Base-by-base conservation (phyloP, 2,329 filamentous ascomycete species). In the Tothia fuscella region DNA sequence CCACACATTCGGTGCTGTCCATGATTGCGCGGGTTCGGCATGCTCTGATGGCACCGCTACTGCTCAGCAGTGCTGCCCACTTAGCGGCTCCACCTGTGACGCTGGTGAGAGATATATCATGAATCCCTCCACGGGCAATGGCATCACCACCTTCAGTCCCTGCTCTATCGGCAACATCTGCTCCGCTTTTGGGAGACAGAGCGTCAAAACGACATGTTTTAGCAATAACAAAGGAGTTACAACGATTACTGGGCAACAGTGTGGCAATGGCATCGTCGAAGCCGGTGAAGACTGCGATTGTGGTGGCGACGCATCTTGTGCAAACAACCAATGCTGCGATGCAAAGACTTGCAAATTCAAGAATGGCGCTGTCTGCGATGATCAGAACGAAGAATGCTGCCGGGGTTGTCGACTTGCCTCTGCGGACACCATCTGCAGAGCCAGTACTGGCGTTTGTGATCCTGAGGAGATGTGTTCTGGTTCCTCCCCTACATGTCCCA, bases 181-280 rank as follows among this genome's bases (percentile, higher is more conserved):
- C 65, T 83, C 82, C 5, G 87, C 85, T 22, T 70, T 98, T 48
- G 77, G 74, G 40, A 74, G 80, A 45, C 81, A 82, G 53, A 82
- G 78, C 47, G 80, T 93, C 58, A 81, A 83, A 47, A 78, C 77
- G 0, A 63, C 56, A 20, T 98, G 91, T 59, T 67, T 98, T 32
- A 80, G 77, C n/a, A 79, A 84, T 59, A 98, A 98, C 67, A 78
- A 75, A 51, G 79, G 83, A 49, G 78, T 98, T 35, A 72, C 75
- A 24, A 91, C 82, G 21, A 84, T 93, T 51, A 81, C 78, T 0
- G 84, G 82, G 42, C 81, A 80, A 51, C 80, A 88, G 56, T 98
- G 91, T 61, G 91, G 91, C 44, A 98, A 98, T 61, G 91, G 91
- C 41, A 96, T 98, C 49, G 91, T 98, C 38, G 91, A 96, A 63